Percentiles rank a stretch among this genome's conserved stretches.
Evolutionary conservation across 225 moss, liverwort and hornwort genomes (phyloP).

Genomic region (Polytrichum formosum): DNA sequence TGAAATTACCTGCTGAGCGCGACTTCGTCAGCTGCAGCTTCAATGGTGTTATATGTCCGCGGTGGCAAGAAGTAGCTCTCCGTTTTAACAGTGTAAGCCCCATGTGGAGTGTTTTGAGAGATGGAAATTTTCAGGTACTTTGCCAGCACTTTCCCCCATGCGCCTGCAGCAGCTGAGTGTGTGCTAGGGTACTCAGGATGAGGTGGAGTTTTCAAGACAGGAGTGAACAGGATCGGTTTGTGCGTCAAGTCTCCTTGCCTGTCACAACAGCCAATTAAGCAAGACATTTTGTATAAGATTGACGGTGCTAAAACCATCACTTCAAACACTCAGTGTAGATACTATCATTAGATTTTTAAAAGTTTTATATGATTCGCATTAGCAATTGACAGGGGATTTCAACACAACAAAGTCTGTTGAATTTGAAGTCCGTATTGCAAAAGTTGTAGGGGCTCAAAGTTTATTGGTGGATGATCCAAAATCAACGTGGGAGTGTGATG

Average conservation of each 20-base stretch:
- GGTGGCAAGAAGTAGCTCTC: slow-evolving; percentile 60
- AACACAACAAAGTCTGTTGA: too few species aligned
- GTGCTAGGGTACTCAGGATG: slow-evolving; percentile 84
- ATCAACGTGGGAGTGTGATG: too few species aligned
- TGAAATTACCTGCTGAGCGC: slow-evolving; percentile 60
- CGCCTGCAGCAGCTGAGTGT: slow-evolving; percentile 62
- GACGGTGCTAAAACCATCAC: too few species aligned
- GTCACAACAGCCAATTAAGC: not conserved
- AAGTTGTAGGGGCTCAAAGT: too few species aligned
- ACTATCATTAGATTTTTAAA: too few species aligned
- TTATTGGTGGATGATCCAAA: too few species aligned
- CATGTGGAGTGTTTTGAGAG: slow-evolving; percentile 23
- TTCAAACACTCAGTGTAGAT: too few species aligned
- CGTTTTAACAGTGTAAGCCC: slow-evolving; percentile 41
- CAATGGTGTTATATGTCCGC: slow-evolving; percentile 42
- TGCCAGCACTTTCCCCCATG: slow-evolving; percentile 55
- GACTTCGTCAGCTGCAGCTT: slow-evolving; percentile 32
- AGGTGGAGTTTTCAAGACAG: slow-evolving; percentile 43
- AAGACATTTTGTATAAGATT: too few species aligned
- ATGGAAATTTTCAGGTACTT: slow-evolving; percentile 35
- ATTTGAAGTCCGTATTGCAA: too few species aligned
- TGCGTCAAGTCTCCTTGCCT: slow-evolving; percentile 73
- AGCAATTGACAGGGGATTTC: too few species aligned
- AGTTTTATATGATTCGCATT: too few species aligned
- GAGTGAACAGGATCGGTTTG: slow-evolving; percentile 42